Base-by-base conservation (phyloP, 148 eudicot species). In the Talinum fruticosum region DNA sequence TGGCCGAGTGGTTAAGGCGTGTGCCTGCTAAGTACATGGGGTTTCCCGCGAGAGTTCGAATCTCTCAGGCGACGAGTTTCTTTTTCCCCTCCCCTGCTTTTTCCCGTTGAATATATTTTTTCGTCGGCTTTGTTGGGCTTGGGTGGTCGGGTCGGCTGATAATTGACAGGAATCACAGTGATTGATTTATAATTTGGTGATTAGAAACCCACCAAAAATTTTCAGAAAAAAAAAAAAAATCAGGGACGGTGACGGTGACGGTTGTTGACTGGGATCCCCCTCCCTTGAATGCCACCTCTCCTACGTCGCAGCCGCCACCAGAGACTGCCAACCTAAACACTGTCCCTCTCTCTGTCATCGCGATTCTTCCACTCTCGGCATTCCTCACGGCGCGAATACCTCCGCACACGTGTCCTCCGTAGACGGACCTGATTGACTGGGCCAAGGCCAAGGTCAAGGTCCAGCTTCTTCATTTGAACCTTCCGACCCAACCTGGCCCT, bases 21-120 rank as follows among this genome's bases (percentile, higher is more conserved):
- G 96, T 91, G 99, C 97, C 99, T 95, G 99, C 96, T 95, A 92
- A 92, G 97, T 95, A 92, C 96, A 92, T 95, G 94, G 93, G 97
- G 89, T 95, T 87, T 92, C 90, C 99, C 97, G 96, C 99, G 94
- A 90, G 97, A 93, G 97, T 95, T 95, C 97, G 99, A 95, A 95
- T 95, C 97, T 92, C 96, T 89, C 94, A 91, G 97, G 97, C 94
- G 97, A 82, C 96, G 96, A 0, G 47, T 26, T 29, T 13, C 33
- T 51, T 81, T 67, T 47, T 44, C 16, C 24, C 8, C 14, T 10
- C 14, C 12, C 8, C 51, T 21, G 2, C 24, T 18, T 16, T 54
- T 54, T 18, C 14, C 53, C 18, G 10, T 47, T 54, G 4, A n/a
- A n/a, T n/a, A n/a, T n/a, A n/a, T 19, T 23, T 54, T 47, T 47